Percentiles rank a stretch among this genome's conserved stretches.
Conservation (phyloP, 768 basidiomycete species). For the Gloeostereum incarnatum region DNA sequence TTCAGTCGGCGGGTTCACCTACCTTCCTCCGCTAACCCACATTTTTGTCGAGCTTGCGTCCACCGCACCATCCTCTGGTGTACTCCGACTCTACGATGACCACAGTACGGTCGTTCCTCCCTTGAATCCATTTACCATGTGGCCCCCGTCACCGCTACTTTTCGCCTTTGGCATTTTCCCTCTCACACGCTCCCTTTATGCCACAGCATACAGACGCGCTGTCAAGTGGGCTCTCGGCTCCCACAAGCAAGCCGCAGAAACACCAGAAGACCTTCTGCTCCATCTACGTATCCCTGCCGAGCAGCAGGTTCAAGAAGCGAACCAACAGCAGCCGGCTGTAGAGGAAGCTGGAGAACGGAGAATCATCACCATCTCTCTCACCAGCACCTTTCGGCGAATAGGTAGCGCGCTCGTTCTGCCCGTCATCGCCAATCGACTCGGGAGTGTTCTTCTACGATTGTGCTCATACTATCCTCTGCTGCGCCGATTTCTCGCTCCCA, state of each 20-base stretch:
- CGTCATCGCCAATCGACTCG: constrained; percentile 58
- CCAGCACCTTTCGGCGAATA: constrained; percentile 55
- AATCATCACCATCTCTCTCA: constrained; percentile 45
- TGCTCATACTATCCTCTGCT: constrained; percentile 10
- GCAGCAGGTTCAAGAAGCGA: too few relatives aligned
- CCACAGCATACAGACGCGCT: constrained; percentile 25
- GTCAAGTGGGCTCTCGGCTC: constrained; percentile 36
- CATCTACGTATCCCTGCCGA: too few relatives aligned
- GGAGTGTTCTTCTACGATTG: constrained; percentile 37
- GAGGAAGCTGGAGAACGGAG: constrained; percentile 26
- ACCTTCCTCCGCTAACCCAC: constrained; percentile 16
- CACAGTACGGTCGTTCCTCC: too few relatives aligned
- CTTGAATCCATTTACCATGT: too few relatives aligned
- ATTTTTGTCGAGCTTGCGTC: constrained; percentile 23
- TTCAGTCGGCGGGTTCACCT: constrained; percentile 17
- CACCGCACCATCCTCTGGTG: constrained; percentile 6
- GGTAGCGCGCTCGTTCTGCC: constrained; percentile 67
- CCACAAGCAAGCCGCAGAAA: constrained; percentile 13
- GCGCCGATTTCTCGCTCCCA: constrained; percentile 20
- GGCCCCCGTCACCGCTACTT: constrained; percentile 55
- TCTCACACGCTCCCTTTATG: constrained; percentile 34
- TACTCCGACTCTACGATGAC: too few relatives aligned
- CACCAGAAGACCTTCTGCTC: too few relatives aligned
- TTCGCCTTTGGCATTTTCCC: constrained; percentile 48
- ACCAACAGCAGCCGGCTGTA: constrained; percentile 12